Evolutionary conservation across 208 protist genomes (phyloP).

Genomic region (Wallacemonas sp.): DNA sequence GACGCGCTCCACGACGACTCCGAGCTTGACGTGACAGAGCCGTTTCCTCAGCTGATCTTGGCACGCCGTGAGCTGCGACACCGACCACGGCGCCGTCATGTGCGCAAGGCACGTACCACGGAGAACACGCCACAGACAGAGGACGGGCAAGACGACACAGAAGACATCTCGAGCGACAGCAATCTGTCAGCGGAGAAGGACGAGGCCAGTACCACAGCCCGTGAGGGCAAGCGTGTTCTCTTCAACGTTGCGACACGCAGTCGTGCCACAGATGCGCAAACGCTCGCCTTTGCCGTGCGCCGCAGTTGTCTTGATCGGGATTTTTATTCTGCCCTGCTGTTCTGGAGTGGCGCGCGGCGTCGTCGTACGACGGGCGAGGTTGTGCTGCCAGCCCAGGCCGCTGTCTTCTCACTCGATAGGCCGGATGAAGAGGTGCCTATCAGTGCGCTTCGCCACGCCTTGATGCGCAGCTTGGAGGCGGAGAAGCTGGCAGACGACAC

Average conservation of each 20-base stretch:
- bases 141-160: neutral
- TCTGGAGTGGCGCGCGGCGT: conserved; percentile 9
- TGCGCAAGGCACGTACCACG: neutral
- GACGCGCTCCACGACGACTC: conserved; percentile 38
- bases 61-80: conserved; percentile 17
- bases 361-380: conserved; percentile 4
- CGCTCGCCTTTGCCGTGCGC: conserved; percentile 66
- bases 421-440: conserved; percentile 65
- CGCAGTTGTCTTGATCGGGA: conserved; percentile 50
- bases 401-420: conserved; percentile 38
- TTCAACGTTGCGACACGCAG: conserved; percentile 59
- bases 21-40: conserved; percentile 8
- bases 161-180: no score
- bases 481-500: neutral
- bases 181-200: no score
- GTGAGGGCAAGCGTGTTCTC: conserved; percentile 30
- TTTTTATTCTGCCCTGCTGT: conserved; percentile 49
- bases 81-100: neutral
- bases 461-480: conserved; percentile 41
- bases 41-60: conserved; percentile 56
- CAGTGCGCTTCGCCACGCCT: conserved; percentile 31
- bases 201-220: neutral
- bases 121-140: neutral
- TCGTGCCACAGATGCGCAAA: conserved; percentile 58
- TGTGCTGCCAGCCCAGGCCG: neutral